Evolutionary conservation across 129 eudicot genomes (phyloP), one percentile per base, ranked within the genome.

Genomic region (Saposhnikovia divaricata): DNA sequence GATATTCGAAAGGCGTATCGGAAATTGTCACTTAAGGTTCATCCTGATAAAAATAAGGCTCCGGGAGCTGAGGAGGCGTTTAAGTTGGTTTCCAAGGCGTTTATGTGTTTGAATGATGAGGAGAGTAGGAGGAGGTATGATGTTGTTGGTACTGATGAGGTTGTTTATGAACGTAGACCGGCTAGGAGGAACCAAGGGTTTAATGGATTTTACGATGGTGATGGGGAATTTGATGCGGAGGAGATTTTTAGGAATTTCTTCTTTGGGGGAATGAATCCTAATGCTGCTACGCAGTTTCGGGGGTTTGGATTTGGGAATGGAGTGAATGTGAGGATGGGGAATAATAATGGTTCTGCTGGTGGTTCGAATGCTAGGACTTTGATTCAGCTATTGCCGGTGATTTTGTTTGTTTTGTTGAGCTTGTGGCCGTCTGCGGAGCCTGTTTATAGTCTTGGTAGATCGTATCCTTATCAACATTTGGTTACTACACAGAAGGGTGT

Each of bases 221-320:
- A 92, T 50, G 78, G 81, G 72, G 97, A 92, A 39, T 77, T 91
- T 18, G 92, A 92, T 84, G 95, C 95, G 0, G 97, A 92, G 14
- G 97, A 92, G 86, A 92, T 92, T 31, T 92, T 92, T 77, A 90
- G 97, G 82, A 92, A 88, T 85, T 92, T 91, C 85, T 91, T 92
- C 76, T 92, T 88, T 43, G 97, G 97, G 50, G 92, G 95, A 39
- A 91, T 89, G 97, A 81, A 89, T 79, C 92, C 84, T 0, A 85
- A 84, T 23, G 87, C 87, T 12, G 84, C 92, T 11, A 86, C 89
- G 0, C 93, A 92, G 89, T 91, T 91, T 78, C 78, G 86, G 23
- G 93, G 93, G 40, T 92, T 91, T 81, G 72, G 86, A 39, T 89
- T 92, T 53, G 91, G 97, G 34, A 79, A 89, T 0, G 94, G 94